Percentiles rank a stretch among this genome's conserved stretches.
Conservation (phyloP, 306 rosid genomes). For the Datisca glomerata region DNA sequence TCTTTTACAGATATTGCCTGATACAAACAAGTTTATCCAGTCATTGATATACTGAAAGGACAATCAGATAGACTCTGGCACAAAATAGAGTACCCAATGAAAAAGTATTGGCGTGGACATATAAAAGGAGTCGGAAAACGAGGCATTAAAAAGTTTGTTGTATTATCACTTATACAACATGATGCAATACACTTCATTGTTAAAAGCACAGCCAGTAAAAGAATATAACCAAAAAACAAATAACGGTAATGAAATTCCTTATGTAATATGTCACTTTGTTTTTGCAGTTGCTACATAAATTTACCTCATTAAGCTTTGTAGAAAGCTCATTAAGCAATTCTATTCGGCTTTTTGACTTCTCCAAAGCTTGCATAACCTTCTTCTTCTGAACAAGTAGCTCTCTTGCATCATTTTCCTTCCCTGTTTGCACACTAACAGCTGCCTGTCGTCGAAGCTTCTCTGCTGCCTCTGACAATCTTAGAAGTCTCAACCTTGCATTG, state of each 20-base stretch:
- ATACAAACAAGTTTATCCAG: constrained; percentile 12
- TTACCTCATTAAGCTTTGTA: constrained; percentile 66
- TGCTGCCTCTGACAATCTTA: constrained; percentile 90
- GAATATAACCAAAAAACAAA: too few species aligned
- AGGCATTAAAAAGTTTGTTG: too few species aligned
- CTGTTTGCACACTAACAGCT: constrained; percentile 45
- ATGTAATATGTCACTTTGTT: too few species aligned
- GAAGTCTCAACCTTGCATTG: constrained; percentile 70
- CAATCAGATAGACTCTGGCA: constrained; percentile 5
- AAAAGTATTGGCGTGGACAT: not conserved
- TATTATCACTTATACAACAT: too few species aligned
- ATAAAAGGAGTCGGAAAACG: not conserved
- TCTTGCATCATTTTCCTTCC: constrained; percentile 72
- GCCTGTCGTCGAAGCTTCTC: constrained; percentile 84
- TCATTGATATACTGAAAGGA: not conserved
- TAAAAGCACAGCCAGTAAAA: too few species aligned
- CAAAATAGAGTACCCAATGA: not conserved
- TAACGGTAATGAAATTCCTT: too few species aligned
- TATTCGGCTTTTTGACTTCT: constrained; percentile 67
- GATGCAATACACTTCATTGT: too few species aligned
- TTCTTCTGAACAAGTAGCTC: constrained; percentile 78
- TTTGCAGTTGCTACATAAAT: not conserved
- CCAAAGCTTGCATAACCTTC: constrained; percentile 79
- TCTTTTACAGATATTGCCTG: constrained; percentile 84
- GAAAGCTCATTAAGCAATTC: constrained; percentile 74